These are phyloP conservation scores for Hanseniaspora meyeri DNA, from an alignment of 805 yeast genomes.

Conservation along the genomic window DNA sequence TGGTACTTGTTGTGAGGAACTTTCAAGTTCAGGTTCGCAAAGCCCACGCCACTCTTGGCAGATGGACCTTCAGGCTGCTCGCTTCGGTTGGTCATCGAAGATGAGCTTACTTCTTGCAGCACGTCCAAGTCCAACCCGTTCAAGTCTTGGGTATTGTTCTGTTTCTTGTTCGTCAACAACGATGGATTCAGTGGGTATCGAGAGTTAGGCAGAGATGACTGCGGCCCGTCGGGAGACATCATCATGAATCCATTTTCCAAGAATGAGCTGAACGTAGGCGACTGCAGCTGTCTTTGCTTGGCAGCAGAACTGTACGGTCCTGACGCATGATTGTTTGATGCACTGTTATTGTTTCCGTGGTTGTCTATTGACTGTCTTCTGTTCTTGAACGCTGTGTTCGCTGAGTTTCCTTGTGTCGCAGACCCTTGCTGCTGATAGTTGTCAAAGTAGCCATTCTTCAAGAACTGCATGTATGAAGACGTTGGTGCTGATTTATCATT, in stretches of 20 bases:
- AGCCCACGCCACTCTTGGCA: not conserved
- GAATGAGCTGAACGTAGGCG: constrained; percentile 6
- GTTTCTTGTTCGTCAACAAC: not conserved
- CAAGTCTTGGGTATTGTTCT: not conserved
- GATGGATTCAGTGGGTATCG: not conserved
- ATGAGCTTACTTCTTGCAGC: not conserved
- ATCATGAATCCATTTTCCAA: constrained; percentile 10
- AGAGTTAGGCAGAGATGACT: not conserved
- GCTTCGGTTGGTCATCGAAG: not conserved
- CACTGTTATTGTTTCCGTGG: not conserved
- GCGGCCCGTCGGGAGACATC: constrained; percentile 8
- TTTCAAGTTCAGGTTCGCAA: not conserved
- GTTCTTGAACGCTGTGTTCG: not conserved
- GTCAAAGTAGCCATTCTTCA: constrained; percentile 1
- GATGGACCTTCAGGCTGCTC: not conserved
- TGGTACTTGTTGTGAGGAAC: not conserved
- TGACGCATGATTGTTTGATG: no score
- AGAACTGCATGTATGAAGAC: not conserved
- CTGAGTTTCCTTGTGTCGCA: not conserved
- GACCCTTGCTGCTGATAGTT: not conserved
- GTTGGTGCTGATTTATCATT: not conserved
- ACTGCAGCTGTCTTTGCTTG: not conserved
- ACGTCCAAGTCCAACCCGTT: not conserved
- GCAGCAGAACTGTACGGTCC: no score
- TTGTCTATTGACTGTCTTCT: not conserved